Evolutionary conservation across 2,329 filamentous ascomycete genomes (phyloP).

Genomic region (Paradendryphiella salina): DNA sequence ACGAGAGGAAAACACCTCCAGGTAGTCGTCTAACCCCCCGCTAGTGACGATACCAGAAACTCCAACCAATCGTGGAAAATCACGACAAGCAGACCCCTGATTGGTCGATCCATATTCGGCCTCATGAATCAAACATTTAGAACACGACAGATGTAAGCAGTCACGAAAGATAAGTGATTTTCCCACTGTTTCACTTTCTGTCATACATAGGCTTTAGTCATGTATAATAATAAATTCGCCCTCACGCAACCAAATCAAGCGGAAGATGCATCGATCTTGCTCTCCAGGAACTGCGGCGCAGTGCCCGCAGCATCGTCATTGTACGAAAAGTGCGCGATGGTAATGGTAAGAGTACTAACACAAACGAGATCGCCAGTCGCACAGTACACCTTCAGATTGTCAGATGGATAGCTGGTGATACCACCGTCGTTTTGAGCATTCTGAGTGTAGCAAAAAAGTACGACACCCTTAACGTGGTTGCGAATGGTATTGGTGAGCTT

Average conservation of each 20-base stretch:
- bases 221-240: too few species aligned
- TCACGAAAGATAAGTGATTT: too few species aligned
- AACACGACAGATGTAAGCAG: too few species aligned
- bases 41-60: too few species aligned
- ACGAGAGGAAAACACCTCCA: too few species aligned
- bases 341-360: conserved; percentile 39
- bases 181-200: too few species aligned
- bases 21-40: too few species aligned
- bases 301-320: conserved; percentile 25
- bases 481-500: conserved; percentile 31
- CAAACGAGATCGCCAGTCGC: conserved; percentile 44
- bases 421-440: conserved; percentile 45
- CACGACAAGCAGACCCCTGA: too few species aligned
- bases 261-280: conserved; percentile 17
- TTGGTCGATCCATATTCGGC: too few species aligned
- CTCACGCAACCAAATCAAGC: not conserved
- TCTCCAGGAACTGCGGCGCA: conserved; percentile 35
- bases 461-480: conserved; percentile 43
- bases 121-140: too few species aligned
- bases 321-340: conserved; percentile 42
- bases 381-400: conserved; percentile 44
- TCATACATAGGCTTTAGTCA: too few species aligned
- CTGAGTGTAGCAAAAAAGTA: conserved; percentile 49
- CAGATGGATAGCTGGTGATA: conserved; percentile 41
- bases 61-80: too few species aligned